Conservation (phyloP, 306 rosid species). For the Sechiopsis laciniata region DNA sequence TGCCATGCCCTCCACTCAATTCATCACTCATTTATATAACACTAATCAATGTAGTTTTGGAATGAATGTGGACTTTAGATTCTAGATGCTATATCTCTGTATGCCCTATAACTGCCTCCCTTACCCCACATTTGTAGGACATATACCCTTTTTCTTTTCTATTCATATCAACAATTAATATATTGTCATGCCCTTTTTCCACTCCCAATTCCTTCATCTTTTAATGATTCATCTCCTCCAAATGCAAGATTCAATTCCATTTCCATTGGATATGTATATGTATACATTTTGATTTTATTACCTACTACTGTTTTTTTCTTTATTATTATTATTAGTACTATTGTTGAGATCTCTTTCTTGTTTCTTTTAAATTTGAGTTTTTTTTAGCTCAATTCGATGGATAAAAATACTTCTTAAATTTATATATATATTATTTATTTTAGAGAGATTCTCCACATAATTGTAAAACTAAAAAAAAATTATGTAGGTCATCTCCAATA, state of each 20-base stretch:
- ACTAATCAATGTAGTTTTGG: not conserved
- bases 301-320: too few species aligned
- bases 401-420: too few species aligned
- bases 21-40: not conserved
- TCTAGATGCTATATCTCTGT: not conserved
- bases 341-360: too few species aligned
- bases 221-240: not conserved
- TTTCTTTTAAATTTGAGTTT: not conserved
- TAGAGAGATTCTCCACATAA: not conserved
- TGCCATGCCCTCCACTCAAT: constrained; percentile 18
- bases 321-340: too few species aligned
- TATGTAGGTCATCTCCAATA: too few species aligned
- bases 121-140: not conserved
- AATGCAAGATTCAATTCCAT: not conserved
- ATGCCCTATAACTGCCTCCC: not conserved
- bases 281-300: too few species aligned
- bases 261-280: not conserved
- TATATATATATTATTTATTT: too few species aligned
- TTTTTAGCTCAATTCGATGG: not conserved
- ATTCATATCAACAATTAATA: not conserved
- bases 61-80: not conserved
- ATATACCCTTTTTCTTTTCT: not conserved
- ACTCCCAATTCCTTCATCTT: not conserved
- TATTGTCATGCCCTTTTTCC: not conserved
- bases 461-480: too few species aligned